Percentiles rank a stretch among this genome's conserved stretches.
Conservation (phyloP, 176 grass and related monocot species). For the Zizania latifolia region DNA sequence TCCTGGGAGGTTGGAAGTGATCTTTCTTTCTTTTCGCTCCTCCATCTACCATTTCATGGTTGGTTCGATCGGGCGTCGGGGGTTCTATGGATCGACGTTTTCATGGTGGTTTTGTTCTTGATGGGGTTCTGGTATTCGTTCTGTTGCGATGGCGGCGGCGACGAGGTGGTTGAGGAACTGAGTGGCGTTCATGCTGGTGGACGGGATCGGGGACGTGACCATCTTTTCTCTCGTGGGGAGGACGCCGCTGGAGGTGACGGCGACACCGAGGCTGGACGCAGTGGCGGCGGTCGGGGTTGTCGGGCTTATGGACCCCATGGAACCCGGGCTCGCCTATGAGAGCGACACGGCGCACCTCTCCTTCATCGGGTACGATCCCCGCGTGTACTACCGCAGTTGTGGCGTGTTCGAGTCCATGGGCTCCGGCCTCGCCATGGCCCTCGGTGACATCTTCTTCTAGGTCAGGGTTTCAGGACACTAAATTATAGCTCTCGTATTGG, state of each 20-base stretch:
- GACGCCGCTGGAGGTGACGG: slow-evolving; percentile 56
- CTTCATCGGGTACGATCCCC: slow-evolving; percentile 72
- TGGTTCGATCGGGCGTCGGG: no score
- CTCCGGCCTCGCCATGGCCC: slow-evolving; percentile 76
- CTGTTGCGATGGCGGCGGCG: neutral
- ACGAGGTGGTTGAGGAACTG: slow-evolving; percentile 19
- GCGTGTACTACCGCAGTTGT: no score
- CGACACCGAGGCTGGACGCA: slow-evolving; percentile 50
- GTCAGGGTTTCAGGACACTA: neutral
- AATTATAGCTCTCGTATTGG: neutral
- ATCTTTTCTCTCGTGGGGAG: slow-evolving; percentile 41
- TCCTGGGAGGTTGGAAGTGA: no score
- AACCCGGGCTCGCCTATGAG: no score
- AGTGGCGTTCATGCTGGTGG: slow-evolving; percentile 69
- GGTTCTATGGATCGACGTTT: no score
- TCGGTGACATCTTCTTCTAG: slow-evolving; percentile 94
- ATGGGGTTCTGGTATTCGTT: no score
- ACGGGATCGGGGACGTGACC: slow-evolving; percentile 72
- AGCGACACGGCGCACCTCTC: slow-evolving; percentile 94
- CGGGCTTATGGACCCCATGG: slow-evolving; percentile 90
- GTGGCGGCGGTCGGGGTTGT: slow-evolving; percentile 64
- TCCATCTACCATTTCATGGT: no score
- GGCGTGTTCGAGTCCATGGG: slow-evolving; percentile 95
- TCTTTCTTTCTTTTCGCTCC: no score
- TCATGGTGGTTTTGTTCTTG: no score